A percentile compares a stretch with the other conserved stretches of the same genome.
These are phyloP conservation scores for Blastobotrys ciferrii DNA, from an alignment of 1,139 yeast species.

Conservation along the genomic window DNA sequence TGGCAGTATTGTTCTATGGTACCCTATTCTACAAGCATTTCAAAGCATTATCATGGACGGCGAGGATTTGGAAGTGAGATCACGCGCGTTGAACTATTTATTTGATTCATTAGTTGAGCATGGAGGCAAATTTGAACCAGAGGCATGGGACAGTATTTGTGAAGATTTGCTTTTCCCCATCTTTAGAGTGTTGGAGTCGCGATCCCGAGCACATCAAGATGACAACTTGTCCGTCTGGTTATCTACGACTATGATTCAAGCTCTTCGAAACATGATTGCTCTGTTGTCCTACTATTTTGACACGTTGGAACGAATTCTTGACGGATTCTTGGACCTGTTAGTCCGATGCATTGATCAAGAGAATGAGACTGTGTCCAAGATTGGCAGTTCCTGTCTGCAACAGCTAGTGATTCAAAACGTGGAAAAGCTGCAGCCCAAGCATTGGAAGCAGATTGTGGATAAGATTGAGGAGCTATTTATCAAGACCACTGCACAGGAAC, in stretches of 20 bases:
- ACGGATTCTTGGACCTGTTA: slow-evolving; percentile 72
- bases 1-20: slow-evolving; percentile 47
- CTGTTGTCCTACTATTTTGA: slow-evolving; percentile 79
- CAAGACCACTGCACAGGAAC: slow-evolving; percentile 80
- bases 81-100: slow-evolving; percentile 77
- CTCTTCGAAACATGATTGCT: slow-evolving; percentile 82
- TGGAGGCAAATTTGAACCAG: slow-evolving; percentile 70
- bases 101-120: slow-evolving; percentile 78
- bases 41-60: slow-evolving; percentile 91
- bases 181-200: slow-evolving; percentile 72
- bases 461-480: slow-evolving; percentile 70
- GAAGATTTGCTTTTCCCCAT: slow-evolving; percentile 82
- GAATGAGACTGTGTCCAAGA: slow-evolving; percentile 92
- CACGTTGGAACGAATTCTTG: slow-evolving; percentile 66
- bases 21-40: slow-evolving; percentile 80
- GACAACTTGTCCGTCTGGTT: slow-evolving; percentile 94
- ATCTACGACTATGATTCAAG: slow-evolving; percentile 94
- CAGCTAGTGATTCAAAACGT: slow-evolving; percentile 75
- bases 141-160: slow-evolving; percentile 83
- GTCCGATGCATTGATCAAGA: slow-evolving; percentile 93
- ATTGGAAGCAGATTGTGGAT: slow-evolving; percentile 72
- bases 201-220: slow-evolving; percentile 68
- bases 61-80: slow-evolving; percentile 89
- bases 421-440: slow-evolving; percentile 55
- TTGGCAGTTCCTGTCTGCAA: slow-evolving; percentile 86